Evolutionary conservation across 148 eudicot genomes (phyloP).

Genomic region (Rhododendron ovatum): DNA sequence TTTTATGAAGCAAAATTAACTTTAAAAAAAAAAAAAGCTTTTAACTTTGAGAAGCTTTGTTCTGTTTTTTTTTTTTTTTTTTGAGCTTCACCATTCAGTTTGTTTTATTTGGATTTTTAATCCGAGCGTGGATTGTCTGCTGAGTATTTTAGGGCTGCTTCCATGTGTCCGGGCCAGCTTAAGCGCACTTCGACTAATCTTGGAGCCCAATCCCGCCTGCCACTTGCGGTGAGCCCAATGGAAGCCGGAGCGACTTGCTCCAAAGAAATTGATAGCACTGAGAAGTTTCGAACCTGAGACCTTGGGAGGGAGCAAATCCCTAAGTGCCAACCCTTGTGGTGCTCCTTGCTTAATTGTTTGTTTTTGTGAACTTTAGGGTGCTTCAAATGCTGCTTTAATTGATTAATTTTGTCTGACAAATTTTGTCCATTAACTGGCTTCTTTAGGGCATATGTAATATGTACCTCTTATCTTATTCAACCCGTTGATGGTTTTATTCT

Average conservation of each 20-base stretch:
- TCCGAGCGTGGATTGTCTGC: not conserved
- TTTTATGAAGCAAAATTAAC: not conserved
- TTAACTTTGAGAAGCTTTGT: not conserved
- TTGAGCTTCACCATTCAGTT: not conserved
- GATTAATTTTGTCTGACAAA: not conserved
- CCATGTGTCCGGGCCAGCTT: not conserved
- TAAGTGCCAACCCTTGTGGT: not conserved
- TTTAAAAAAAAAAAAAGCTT: not conserved
- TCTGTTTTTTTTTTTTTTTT: not conserved
- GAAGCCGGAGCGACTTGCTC: too few relatives aligned
- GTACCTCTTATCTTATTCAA: not conserved
- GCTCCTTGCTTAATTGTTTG: not conserved
- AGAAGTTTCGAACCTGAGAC: too few relatives aligned
- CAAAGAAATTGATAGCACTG: too few relatives aligned
- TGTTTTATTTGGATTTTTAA: not conserved
- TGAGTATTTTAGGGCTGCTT: not conserved
- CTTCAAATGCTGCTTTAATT: not conserved
- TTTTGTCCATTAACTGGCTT: not conserved
- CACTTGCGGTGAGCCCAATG: too few relatives aligned
- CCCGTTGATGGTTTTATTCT: not conserved
- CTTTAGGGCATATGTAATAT: not conserved
- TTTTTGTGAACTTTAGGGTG: not conserved
- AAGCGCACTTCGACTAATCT: not conserved
- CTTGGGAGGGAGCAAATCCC: too few relatives aligned
- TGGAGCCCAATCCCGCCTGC: too few relatives aligned